Evolutionary conservation across 306 rosid genomes (phyloP), one percentile per base, ranked within the genome.

Genomic region (Prunus padus): DNA sequence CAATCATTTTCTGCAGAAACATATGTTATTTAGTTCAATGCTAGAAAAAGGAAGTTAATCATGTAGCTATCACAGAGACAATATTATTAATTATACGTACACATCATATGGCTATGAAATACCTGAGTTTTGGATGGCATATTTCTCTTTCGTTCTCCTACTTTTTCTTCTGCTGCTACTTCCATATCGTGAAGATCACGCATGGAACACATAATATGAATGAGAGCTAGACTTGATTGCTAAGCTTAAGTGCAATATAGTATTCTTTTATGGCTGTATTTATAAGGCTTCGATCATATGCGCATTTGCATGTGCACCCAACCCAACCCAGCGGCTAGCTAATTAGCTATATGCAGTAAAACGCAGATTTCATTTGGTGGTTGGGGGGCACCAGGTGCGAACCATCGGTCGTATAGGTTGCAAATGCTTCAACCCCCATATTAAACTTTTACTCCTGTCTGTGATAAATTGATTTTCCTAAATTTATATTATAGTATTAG

Each of bases 1-100:
- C 12, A 25, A 14, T 40, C 69, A 30, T 5, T 79, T 69, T 59
- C 82, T 69, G 79, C 76, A 71, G 26, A 64, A 47, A 16, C n/a
- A 54, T 37, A 37, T 1, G 42, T 37, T 37, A 8, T 7, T 37
- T 7, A 37, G 42, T 37, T 37, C 2, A 37, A 37, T 37, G 42
- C 42, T 37, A 37, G 9, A 6, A 37, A 1, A 37, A 37, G 42
- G 42, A 4, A 37, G 42, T 37, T 37, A 37, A 37, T 37, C 9
- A 37, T 37, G 10, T 7, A 37, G 42, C 42, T 7, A 37, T 8
- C 42, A 9, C 42, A 37, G 2, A 37, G 42, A 37, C 42, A 37
- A 37, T 37, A 37, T 37, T 37, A 6, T 0, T 37, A 37, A 37
- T 37, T 37, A 26, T 26, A 26, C 1, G 28, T 26, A 37, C 42